A percentile compares a stretch with the other conserved stretches of the same genome.
These are phyloP conservation scores for Diaporthe citriasiana DNA, from an alignment of 2,329 filamentous ascomycete species.

Conservation along the genomic window DNA sequence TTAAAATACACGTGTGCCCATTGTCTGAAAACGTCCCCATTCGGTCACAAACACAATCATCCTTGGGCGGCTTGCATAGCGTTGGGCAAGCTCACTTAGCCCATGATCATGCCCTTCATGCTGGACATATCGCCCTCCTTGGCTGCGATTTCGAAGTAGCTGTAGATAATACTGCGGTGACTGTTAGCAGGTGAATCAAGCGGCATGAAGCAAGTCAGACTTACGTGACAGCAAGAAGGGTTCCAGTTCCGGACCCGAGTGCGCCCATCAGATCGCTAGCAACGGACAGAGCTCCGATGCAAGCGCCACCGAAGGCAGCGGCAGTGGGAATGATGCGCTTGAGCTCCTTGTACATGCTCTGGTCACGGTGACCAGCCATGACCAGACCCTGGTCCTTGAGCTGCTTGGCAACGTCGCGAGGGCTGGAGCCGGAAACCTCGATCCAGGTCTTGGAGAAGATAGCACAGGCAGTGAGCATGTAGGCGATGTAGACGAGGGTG, in stretches of 20 bases:
- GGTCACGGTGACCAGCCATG: slow-evolving; percentile 99
- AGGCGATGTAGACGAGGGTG: slow-evolving; percentile 93
- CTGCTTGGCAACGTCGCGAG: slow-evolving; percentile 98
- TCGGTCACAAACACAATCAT: slow-evolving; percentile 29
- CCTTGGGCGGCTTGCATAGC: background rate
- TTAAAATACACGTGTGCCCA: slow-evolving; percentile 40
- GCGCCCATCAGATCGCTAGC: slow-evolving; percentile 96
- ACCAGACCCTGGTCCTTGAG: slow-evolving; percentile 99
- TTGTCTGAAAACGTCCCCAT: slow-evolving; percentile 1
- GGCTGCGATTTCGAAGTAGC: slow-evolving; percentile 99
- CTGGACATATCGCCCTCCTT: slow-evolving; percentile 97
- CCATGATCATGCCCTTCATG: slow-evolving; percentile 81
- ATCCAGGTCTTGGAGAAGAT: slow-evolving; percentile 99
- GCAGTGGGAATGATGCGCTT: slow-evolving; percentile 99
- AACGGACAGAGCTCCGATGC: slow-evolving; percentile 97
- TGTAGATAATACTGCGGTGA: slow-evolving; percentile 88
- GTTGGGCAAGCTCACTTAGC: slow-evolving; percentile 57
- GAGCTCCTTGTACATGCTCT: slow-evolving; percentile 99
- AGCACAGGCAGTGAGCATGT: slow-evolving; percentile 94
- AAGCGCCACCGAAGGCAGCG: slow-evolving; percentile 97
- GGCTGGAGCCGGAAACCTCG: slow-evolving; percentile 97
- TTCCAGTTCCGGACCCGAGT: slow-evolving; percentile 96
- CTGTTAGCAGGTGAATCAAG: slow-evolving; percentile 54
- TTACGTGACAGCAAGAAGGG: slow-evolving; percentile 97
- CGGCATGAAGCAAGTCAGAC: slow-evolving; percentile 55